phyloP scores from a whole-genome alignment of 495 filamentous ascomycete genomes.

The Neurospora sp. region DNA sequence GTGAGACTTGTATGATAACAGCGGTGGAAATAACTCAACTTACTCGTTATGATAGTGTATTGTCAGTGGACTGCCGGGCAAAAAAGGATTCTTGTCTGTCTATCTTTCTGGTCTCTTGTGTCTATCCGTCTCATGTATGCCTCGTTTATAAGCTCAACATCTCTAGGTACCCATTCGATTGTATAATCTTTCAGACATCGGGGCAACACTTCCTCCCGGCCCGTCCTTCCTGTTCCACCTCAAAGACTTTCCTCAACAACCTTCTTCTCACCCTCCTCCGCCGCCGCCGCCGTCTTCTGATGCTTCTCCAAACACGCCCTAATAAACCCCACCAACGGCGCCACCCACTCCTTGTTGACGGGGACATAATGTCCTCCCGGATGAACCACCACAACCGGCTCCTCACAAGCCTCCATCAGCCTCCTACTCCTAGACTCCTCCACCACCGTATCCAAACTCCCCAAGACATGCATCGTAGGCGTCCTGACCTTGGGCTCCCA shows the following conservation, averaged over 20 bases:
- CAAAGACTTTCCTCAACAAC: background rate
- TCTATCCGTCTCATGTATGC: background rate
- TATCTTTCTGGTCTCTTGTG: background rate
- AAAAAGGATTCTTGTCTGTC: background rate
- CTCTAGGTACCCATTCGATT: no score
- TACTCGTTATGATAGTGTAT: background rate
- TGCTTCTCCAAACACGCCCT: slow-evolving; percentile 40
- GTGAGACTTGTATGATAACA: background rate
- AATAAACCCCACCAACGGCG: slow-evolving; percentile 66
- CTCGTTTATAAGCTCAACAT: no score
- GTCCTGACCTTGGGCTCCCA: slow-evolving; percentile 71
- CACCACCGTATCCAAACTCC: slow-evolving; percentile 81
- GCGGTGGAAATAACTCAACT: no score
- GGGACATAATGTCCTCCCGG: slow-evolving; percentile 93
- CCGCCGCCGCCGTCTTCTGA: background rate
- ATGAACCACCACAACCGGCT: slow-evolving; percentile 61
- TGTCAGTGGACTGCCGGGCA: background rate
- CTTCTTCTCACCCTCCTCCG: background rate
- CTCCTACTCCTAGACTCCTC: slow-evolving; percentile 58
- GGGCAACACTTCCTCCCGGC: no score
- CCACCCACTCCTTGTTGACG: slow-evolving; percentile 65
- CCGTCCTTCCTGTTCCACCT: background rate
- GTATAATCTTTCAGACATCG: no score
- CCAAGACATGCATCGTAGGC: slow-evolving; percentile 72
- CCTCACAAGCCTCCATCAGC: slow-evolving; percentile 58